Evolutionary conservation across 805 yeast species (phyloP).

Genomic region (Candida nonsorbophila): DNA sequence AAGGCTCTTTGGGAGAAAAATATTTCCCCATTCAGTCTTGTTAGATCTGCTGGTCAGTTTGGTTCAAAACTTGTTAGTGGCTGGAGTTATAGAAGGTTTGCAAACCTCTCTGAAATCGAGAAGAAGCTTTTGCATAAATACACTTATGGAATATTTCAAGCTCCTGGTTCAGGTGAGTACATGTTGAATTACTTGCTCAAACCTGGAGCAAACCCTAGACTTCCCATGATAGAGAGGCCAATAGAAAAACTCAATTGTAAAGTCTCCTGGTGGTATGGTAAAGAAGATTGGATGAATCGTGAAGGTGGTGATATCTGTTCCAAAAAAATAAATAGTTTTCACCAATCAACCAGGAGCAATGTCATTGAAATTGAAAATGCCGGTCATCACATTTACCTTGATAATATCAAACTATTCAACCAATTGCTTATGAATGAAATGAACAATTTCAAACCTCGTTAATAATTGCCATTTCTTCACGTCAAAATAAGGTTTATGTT

Average conservation of each 20-base stretch:
- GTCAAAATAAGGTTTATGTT: constrained; percentile 8
- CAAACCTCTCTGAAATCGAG: constrained; percentile 45
- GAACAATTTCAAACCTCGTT: constrained; percentile 17
- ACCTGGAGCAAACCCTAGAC: constrained; percentile 87
- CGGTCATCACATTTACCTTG: constrained; percentile 80
- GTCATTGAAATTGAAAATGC: constrained; percentile 46
- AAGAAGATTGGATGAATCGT: constrained; percentile 59
- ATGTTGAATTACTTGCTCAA: constrained; percentile 77
- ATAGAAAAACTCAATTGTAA: constrained; percentile 52
- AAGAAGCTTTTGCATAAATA: constrained; percentile 63
- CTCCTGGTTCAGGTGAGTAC: constrained; percentile 90
- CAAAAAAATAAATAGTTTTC: too few species aligned
- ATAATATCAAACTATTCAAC: constrained; percentile 55
- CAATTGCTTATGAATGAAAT: constrained; percentile 46
- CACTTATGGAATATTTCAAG: constrained; percentile 78
- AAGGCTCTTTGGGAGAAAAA: constrained; percentile 78
- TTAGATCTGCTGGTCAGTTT: constrained; percentile 70
- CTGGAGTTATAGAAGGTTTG: constrained; percentile 83
- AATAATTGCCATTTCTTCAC: constrained; percentile 1
- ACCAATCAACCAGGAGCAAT: constrained; percentile 13
- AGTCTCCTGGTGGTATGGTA: constrained; percentile 83
- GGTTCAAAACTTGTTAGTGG: constrained; percentile 86
- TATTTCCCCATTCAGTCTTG: constrained; percentile 78
- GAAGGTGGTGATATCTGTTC: constrained; percentile 42
- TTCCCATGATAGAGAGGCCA: constrained; percentile 54